Evolutionary conservation across 2,329 filamentous ascomycete species (phyloP).

Genomic region (Alternaria postmessia): DNA sequence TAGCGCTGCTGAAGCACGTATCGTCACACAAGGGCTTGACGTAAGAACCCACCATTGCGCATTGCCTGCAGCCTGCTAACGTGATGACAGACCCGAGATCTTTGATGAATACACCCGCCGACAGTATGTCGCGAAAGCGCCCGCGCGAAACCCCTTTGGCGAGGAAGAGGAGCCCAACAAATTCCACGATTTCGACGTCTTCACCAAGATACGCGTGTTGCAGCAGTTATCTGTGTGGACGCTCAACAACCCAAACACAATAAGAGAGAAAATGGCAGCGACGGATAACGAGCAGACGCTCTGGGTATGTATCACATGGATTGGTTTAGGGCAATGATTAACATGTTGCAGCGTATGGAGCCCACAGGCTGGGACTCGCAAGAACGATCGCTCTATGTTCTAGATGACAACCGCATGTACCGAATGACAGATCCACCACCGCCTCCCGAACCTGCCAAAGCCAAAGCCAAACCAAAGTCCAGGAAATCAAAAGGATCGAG

Average conservation of each 20-base stretch:
- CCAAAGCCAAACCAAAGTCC: constrained; percentile 60
- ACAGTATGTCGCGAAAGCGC: constrained; percentile 84
- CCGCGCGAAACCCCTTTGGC: constrained; percentile 84
- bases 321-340: constrained; percentile 17
- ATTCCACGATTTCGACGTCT: constrained; percentile 83
- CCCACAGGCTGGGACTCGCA: constrained; percentile 88
- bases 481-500: constrained; percentile 66
- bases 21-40: constrained; percentile 92
- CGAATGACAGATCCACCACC: constrained; percentile 79
- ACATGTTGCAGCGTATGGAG: constrained; percentile 67
- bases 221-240: constrained; percentile 92
- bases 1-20: constrained; percentile 88
- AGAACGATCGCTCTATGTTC: constrained; percentile 85
- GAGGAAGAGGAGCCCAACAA: constrained; percentile 73
- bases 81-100: constrained; percentile 71
- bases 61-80: constrained; percentile 21
- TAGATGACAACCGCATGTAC: constrained; percentile 95
- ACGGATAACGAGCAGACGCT: constrained; percentile 80
- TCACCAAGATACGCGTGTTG: constrained; percentile 81
- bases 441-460: constrained; percentile 64
- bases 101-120: constrained; percentile 94
- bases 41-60: constrained; percentile 62
- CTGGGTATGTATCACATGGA: constrained; percentile 71
- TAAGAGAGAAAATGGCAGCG: constrained; percentile 86
- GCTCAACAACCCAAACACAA: constrained; percentile 83